Conservation (phyloP, 2,329 filamentous ascomycete species). For the Botrytis aclada region DNA sequence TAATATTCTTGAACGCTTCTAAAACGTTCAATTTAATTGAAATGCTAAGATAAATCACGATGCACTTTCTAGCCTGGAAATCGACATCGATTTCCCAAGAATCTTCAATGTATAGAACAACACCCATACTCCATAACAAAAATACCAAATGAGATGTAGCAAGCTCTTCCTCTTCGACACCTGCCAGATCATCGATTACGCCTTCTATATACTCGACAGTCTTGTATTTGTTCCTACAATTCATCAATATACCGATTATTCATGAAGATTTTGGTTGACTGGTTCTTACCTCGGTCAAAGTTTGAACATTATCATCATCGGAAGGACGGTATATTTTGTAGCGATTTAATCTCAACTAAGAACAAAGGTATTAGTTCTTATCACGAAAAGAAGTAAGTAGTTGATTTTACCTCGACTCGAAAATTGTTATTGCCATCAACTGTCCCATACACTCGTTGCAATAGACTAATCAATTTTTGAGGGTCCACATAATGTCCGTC, state of each 20-base stretch:
- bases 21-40: no score
- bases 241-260: background rate
- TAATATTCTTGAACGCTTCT: no score
- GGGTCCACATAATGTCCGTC: slow-evolving; percentile 29
- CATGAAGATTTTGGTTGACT: background rate
- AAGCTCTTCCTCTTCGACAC: no score
- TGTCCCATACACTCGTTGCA: slow-evolving; percentile 26
- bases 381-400: background rate
- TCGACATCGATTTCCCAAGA: no score
- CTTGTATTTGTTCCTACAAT: background rate
- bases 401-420: slow-evolving; percentile 24
- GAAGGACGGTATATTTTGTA: slow-evolving; percentile 24
- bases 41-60: no score
- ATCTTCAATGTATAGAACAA: no score
- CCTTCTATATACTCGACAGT: background rate
- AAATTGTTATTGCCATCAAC: slow-evolving; percentile 29
- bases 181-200: no score
- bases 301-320: background rate
- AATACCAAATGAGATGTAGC: no score
- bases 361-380: background rate
- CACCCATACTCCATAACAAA: no score
- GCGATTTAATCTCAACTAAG: slow-evolving; percentile 27
- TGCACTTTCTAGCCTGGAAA: no score
- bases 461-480: slow-evolving; percentile 24
- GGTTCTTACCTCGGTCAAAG: background rate